Percentiles rank a stretch among this genome's conserved stretches.
Conservation (phyloP, 768 basidiomycete species). For the Kwoniella europaea region DNA sequence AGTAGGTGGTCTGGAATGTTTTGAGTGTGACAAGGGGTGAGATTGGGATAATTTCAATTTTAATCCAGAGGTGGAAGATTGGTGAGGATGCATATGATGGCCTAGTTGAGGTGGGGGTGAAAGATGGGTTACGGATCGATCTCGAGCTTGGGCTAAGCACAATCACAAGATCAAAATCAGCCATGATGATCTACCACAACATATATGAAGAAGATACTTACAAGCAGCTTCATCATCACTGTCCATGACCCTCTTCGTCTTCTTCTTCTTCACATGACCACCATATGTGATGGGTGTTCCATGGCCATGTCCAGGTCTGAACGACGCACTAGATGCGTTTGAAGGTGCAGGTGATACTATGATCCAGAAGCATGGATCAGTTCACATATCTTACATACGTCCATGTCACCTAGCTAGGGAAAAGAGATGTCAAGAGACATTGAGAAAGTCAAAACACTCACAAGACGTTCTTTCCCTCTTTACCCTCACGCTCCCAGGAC, state of each 20-base stretch:
- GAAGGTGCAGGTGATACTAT: conserved; percentile 41
- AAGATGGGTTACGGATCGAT: conserved; percentile 36
- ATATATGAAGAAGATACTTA: conserved; percentile 20
- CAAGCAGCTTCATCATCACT: conserved; percentile 49
- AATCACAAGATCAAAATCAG: too few species aligned
- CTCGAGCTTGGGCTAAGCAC: conserved; percentile 26
- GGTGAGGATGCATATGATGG: conserved; percentile 21
- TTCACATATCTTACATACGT: background rate
- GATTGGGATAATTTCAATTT: conserved; percentile 46
- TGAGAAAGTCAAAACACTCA: conserved; percentile 22
- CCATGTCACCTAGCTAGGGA: background rate
- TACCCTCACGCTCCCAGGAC: conserved; percentile 39
- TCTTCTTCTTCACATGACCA: conserved; percentile 46
- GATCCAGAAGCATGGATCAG: background rate
- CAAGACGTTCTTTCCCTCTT: conserved; percentile 49
- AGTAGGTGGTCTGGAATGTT: conserved; percentile 18
- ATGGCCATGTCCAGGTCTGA: conserved; percentile 22
- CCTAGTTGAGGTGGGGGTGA: conserved; percentile 34
- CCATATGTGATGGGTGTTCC: conserved; percentile 38
- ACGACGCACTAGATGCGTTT: conserved; percentile 35
- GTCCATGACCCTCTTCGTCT: conserved; percentile 43
- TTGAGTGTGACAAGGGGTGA: conserved; percentile 14
- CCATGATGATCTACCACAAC: too few species aligned
- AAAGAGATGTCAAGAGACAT: too few species aligned
- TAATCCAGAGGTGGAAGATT: conserved; percentile 43